Conservation (phyloP, 495 filamentous ascomycete genomes). For the Aspergillus sclerotioniger region DNA sequence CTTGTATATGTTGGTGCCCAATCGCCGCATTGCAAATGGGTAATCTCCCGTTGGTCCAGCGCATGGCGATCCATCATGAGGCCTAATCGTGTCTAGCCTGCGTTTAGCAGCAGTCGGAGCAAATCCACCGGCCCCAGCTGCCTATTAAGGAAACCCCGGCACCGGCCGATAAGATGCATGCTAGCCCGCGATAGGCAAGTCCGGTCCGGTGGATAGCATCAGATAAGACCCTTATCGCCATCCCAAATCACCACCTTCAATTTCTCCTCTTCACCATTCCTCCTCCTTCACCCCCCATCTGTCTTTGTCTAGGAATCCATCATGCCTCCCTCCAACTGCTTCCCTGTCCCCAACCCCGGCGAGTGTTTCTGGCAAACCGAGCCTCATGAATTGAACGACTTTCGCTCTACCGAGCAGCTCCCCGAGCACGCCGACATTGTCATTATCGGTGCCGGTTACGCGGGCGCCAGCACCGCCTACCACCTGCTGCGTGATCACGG, state of each 20-base stretch:
- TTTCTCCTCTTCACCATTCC: not conserved
- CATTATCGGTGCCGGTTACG: slow-evolving; percentile 70
- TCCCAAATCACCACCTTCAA: not conserved
- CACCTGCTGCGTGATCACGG: slow-evolving; percentile 45
- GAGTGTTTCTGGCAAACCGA: slow-evolving; percentile 63
- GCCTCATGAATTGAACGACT: slow-evolving; percentile 52
- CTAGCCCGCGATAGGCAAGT: not conserved
- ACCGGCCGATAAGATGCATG: not conserved
- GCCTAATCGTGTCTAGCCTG: not conserved
- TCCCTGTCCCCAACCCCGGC: slow-evolving; percentile 55
- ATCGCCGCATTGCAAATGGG: slow-evolving; percentile 1
- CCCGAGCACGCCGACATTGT: slow-evolving; percentile 56
- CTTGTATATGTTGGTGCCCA: not conserved
- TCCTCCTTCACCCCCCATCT: not conserved
- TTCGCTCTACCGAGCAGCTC: slow-evolving; percentile 46
- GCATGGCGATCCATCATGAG: not conserved
- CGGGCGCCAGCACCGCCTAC: slow-evolving; percentile 60
- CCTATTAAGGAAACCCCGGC: not conserved
- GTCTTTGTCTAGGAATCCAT: not conserved
- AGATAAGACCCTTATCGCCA: not conserved
- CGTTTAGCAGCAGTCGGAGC: too few relatives aligned
- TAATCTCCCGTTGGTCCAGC: not conserved
- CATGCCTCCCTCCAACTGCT: slow-evolving; percentile 6
- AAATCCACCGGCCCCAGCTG: not conserved
- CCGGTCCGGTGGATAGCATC: not conserved